Percentiles rank a stretch among this genome's conserved stretches.
phyloP scores from a whole-genome alignment of 139 green algal genomes.

The Marvania coccoides region DNA sequence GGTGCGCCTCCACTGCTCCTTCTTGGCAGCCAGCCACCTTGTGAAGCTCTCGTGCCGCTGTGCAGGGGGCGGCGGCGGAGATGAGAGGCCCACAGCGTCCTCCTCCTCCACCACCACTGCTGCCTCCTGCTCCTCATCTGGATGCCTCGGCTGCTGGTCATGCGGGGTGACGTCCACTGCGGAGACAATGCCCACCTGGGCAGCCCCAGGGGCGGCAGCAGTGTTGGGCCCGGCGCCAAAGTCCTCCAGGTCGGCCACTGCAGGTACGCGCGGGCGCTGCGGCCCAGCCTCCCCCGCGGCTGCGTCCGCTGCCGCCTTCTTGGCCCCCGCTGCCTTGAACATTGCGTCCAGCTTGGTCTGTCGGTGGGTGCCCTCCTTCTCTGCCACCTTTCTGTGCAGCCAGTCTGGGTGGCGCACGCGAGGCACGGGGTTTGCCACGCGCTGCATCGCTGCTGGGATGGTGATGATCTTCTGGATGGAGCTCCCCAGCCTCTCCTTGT shows the following conservation, averaged over 20 bases:
- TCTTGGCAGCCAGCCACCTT: conserved; percentile 74
- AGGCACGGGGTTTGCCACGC: conserved; percentile 68
- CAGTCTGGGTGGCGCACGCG: conserved; percentile 91
- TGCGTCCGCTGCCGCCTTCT: neutral
- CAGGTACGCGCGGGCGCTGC: too few species aligned
- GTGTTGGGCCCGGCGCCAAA: conserved; percentile 1
- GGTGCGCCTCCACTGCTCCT: conserved; percentile 56
- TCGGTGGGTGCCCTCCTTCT: conserved; percentile 66
- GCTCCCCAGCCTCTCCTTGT: conserved; percentile 79
- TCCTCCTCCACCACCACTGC: conserved; percentile 8
- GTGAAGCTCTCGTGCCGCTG: conserved; percentile 44
- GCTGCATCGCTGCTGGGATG: conserved; percentile 96
- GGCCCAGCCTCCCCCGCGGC: neutral
- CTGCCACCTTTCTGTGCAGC: conserved; percentile 71
- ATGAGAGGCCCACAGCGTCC: neutral
- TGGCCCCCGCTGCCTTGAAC: conserved; percentile 18
- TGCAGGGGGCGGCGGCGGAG: conserved; percentile 8
- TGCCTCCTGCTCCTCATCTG: neutral
- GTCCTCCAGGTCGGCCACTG: conserved; percentile 23
- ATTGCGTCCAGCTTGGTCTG: conserved; percentile 58
- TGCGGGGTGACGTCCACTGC: neutral
- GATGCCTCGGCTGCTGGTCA: neutral
- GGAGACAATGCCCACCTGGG: conserved; percentile 5
- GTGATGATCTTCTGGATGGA: conserved; percentile 99
- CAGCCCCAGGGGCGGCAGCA: neutral